Percentiles rank a stretch among this genome's conserved stretches.
Evolutionary conservation across 2,329 filamentous ascomycete genomes (phyloP).

Genomic region (Exophiala aquamarina): DNA sequence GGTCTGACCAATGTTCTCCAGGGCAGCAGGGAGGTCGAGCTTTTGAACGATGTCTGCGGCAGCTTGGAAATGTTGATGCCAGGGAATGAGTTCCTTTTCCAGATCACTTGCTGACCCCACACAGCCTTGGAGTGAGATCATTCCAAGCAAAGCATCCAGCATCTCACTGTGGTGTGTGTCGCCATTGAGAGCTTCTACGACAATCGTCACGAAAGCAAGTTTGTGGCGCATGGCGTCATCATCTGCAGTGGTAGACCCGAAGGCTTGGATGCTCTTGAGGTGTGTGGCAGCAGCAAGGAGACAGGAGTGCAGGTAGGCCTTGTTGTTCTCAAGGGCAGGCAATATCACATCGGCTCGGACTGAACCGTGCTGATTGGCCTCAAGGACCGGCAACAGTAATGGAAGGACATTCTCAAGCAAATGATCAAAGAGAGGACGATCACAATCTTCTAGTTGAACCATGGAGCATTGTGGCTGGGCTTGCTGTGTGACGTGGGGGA

Average conservation of each 20-base stretch:
- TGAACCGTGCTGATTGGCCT: conserved; percentile 83
- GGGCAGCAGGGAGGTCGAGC: conserved; percentile 71
- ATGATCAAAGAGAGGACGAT: conserved; percentile 83
- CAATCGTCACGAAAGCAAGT: conserved; percentile 79
- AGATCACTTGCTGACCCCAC: conserved; percentile 78
- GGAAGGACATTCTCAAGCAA: conserved; percentile 87
- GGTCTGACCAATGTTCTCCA: conserved; percentile 56
- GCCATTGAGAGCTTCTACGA: conserved; percentile 76
- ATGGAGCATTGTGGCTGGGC: conserved; percentile 38
- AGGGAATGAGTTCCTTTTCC: conserved; percentile 86
- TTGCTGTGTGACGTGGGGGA: conserved; percentile 68
- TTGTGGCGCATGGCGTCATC: conserved; percentile 92
- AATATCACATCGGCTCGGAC: conserved; percentile 80
- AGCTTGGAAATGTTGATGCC: conserved; percentile 96
- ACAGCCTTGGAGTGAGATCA: conserved; percentile 95
- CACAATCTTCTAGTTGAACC: conserved; percentile 82
- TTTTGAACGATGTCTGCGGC: conserved; percentile 81
- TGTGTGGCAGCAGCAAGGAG: conserved; percentile 91
- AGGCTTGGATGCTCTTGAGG: conserved; percentile 67
- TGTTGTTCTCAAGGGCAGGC: conserved; percentile 85
- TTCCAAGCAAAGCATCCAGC: conserved; percentile 85
- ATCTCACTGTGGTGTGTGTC: conserved; percentile 85
- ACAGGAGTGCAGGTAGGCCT: conserved; percentile 92
- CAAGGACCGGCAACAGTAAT: conserved; percentile 86
- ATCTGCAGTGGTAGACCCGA: conserved; percentile 50